Conservation (phyloP, 768 basidiomycete genomes). For the Kwoniella mangroviensis region DNA sequence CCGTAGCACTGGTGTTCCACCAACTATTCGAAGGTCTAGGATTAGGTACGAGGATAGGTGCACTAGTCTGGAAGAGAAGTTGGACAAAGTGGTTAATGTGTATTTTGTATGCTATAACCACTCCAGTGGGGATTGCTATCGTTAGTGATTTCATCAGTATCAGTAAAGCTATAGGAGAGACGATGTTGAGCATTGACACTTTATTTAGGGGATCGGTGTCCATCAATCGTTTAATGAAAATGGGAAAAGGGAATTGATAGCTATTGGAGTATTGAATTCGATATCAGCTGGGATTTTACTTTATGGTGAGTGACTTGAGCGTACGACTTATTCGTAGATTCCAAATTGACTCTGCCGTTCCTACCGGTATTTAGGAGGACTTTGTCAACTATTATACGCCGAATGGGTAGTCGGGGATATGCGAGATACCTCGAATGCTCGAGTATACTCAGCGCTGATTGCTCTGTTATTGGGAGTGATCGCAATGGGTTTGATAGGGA, state of each 20-base stretch:
- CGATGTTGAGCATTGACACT: neutral
- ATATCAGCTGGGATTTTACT: constrained; percentile 18
- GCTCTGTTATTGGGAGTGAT: constrained; percentile 6
- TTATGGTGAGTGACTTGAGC: neutral
- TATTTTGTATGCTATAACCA: constrained; percentile 7
- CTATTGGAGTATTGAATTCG: constrained; percentile 19
- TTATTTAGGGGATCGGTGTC: constrained; percentile 11
- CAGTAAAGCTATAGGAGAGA: too few species aligned
- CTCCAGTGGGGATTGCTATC: constrained; percentile 16
- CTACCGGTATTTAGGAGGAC: constrained; percentile 12
- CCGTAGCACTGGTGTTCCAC: constrained; percentile 17
- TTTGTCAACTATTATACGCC: constrained; percentile 10
- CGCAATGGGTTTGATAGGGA: constrained; percentile 14
- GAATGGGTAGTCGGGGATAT: constrained; percentile 21
- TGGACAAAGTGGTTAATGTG: constrained; percentile 21
- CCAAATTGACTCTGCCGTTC: too few species aligned
- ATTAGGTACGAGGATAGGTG: constrained; percentile 14
- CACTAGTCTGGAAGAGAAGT: constrained; percentile 1
- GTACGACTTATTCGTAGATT: neutral
- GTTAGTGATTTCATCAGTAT: neutral
- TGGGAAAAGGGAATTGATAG: constrained; percentile 11
- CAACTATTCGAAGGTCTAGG: constrained; percentile 18
- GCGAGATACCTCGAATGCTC: constrained; percentile 8
- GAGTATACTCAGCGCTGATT: constrained; percentile 1
- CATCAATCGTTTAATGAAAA: constrained; percentile 21